Percentiles rank a stretch among this genome's conserved stretches.
phyloP scores from a whole-genome alignment of 1,139 yeast genomes.

The Hansenula lynferdii region DNA sequence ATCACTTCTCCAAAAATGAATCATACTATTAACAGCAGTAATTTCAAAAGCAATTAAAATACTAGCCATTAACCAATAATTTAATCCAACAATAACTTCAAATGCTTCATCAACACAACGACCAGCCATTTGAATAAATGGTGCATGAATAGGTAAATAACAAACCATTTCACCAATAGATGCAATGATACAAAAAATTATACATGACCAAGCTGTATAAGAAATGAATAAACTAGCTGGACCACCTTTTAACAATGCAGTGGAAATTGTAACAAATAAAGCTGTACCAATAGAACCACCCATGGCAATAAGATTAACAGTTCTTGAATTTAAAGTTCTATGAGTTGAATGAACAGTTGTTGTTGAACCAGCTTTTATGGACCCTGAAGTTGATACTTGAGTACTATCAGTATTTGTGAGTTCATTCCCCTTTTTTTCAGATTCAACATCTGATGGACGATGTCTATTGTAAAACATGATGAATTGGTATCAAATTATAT shows the following conservation, averaged over 20 bases:
- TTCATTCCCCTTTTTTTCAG: neutral
- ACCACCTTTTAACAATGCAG: conserved; percentile 60
- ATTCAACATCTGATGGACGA: no score
- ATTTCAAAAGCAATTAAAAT: conserved; percentile 72
- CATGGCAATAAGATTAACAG: conserved; percentile 63
- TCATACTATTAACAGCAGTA: conserved; percentile 67
- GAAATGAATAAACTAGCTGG: conserved; percentile 67
- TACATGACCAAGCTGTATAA: conserved; percentile 43
- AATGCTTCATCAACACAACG: conserved; percentile 61
- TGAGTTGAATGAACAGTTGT: conserved; percentile 16
- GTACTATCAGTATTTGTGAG: no score
- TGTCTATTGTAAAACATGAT: no score
- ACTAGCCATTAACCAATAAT: conserved; percentile 69
- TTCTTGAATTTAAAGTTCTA: conserved; percentile 42
- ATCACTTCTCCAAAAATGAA: conserved; percentile 52
- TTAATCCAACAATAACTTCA: conserved; percentile 74
- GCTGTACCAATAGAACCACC: conserved; percentile 88
- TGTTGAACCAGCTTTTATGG: conserved; percentile 1
- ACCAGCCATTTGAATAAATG: conserved; percentile 48
- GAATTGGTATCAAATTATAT: no score
- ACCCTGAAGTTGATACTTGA: no score
- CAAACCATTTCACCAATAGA: conserved; percentile 80
- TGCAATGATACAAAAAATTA: conserved; percentile 60
- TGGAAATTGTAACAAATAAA: conserved; percentile 61
- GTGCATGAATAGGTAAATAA: conserved; percentile 63